Evolutionary conservation across 352 stramenopile species (phyloP).

Genomic region (Phytophthora pluvialis): DNA sequence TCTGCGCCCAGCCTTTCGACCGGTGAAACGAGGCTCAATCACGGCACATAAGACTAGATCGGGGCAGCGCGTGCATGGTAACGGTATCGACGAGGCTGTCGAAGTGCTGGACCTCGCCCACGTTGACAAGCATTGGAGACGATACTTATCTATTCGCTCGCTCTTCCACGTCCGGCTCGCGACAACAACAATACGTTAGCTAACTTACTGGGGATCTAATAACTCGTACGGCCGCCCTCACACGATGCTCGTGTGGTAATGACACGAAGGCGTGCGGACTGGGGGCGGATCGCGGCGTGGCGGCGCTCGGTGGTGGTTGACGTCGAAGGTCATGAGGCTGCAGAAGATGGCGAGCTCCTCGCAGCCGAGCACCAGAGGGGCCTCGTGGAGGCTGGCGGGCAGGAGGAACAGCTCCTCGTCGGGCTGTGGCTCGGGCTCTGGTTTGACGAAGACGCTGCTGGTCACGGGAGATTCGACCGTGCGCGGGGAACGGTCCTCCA

Average conservation of each 20-base stretch:
- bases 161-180: conserved; percentile 5
- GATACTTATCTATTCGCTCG: conserved; percentile 17
- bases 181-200: conserved; percentile 18
- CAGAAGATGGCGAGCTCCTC: conserved; percentile 84
- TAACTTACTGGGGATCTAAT: conserved; percentile 25
- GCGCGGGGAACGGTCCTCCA: conserved; percentile 49
- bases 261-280: conserved; percentile 19
- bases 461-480: conserved; percentile 56
- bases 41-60: no score
- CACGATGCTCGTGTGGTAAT: conserved; percentile 47
- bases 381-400: conserved; percentile 71
- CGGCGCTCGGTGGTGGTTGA: conserved; percentile 34
- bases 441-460: conserved; percentile 31
- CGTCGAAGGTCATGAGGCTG: conserved; percentile 79
- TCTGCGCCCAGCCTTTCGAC: no score
- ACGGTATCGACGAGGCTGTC: no score
- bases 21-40: no score
- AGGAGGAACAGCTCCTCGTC: conserved; percentile 32
- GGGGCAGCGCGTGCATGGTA: no score
- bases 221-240: conserved; percentile 18
- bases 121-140: not conserved
- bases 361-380: conserved; percentile 57
- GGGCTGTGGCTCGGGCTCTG: conserved; percentile 19
- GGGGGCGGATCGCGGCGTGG: conserved; percentile 14
- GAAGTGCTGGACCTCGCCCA: no score